phyloP scores from a whole-genome alignment of 2,329 filamentous ascomycete genomes.

The Sclerotiophoma versabilis region DNA sequence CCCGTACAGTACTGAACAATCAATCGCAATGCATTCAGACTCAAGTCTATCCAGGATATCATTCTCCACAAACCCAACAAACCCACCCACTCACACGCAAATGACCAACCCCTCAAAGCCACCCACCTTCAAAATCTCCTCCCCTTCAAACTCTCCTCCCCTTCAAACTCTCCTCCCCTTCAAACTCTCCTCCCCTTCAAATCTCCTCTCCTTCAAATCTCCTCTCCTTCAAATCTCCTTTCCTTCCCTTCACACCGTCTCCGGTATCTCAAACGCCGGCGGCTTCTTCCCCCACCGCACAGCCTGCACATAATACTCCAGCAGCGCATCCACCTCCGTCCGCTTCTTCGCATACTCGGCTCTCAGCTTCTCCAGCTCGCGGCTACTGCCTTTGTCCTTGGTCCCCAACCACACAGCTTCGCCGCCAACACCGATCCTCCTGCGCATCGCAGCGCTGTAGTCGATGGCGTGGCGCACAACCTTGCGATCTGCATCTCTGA shows the following conservation, averaged over 20 bases:
- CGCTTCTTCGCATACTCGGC: conserved; percentile 24
- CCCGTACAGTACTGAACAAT: background rate
- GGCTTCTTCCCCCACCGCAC: conserved; percentile 31
- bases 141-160: no score
- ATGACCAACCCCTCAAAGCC: no score
- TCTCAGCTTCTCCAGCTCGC: conserved; percentile 21
- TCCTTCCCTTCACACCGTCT: conserved; percentile 21
- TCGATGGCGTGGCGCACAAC: conserved; percentile 33
- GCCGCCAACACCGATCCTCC: conserved; percentile 25
- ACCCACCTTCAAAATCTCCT: no score
- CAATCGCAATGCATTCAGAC: conserved; percentile 1
- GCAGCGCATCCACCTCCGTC: conserved; percentile 22
- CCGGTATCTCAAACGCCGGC: conserved; percentile 24
- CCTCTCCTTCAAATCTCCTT: background rate
- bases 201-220: background rate
- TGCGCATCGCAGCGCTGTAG: conserved; percentile 29
- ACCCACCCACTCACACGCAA: no score
- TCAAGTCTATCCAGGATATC: conserved; percentile 11
- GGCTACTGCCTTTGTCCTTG: background rate
- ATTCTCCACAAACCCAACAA: background rate
- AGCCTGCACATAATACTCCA: conserved; percentile 36
- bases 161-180: background rate
- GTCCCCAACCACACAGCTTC: conserved; percentile 25
- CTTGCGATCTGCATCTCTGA: conserved; percentile 28
- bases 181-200: background rate